These are phyloP conservation scores for Oxytropis ochrocephala DNA, from an alignment of 306 rosid species.

Conservation along the genomic window DNA sequence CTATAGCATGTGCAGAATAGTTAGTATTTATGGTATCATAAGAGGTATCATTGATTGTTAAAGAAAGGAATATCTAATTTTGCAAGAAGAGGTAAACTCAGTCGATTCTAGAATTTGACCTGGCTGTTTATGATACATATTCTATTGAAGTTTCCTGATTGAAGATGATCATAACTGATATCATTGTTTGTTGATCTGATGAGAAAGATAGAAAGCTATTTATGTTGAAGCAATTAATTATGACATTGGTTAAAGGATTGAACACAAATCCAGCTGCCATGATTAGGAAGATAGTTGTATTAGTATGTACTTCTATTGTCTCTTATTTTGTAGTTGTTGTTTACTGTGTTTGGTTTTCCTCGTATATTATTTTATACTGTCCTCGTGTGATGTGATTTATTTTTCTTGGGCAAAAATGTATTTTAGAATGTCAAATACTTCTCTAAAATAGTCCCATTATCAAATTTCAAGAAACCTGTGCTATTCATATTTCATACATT, in stretches of 20 bases:
- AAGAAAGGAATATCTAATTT: conserved; percentile 9
- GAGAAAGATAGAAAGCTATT: conserved; percentile 88
- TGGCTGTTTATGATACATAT: neutral
- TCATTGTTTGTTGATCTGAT: conserved; percentile 83
- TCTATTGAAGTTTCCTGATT: conserved; percentile 31
- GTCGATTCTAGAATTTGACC: neutral
- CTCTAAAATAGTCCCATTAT: conserved; percentile 6
- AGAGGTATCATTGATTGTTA: neutral
- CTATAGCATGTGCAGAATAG: neutral
- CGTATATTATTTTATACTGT: conserved; percentile 4
- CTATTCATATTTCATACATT: conserved; percentile 9
- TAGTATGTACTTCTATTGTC: conserved; percentile 49
- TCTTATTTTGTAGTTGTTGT: conserved; percentile 10
- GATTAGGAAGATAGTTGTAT: conserved; percentile 92
- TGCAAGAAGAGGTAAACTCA: neutral
- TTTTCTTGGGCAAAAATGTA: neutral
- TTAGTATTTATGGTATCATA: neutral
- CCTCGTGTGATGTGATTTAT: neutral
- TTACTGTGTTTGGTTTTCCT: neutral
- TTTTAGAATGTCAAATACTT: neutral
- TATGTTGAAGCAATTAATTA: conserved; percentile 80
- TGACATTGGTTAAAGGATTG: conserved; percentile 79
- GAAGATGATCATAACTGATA: conserved; percentile 74
- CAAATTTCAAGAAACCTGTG: conserved; percentile 8
- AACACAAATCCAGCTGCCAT: conserved; percentile 76